Evolutionary conservation across 306 rosid genomes (phyloP), one percentile per base, ranked within the genome.

Genomic region (Trifolium fragiferum): DNA sequence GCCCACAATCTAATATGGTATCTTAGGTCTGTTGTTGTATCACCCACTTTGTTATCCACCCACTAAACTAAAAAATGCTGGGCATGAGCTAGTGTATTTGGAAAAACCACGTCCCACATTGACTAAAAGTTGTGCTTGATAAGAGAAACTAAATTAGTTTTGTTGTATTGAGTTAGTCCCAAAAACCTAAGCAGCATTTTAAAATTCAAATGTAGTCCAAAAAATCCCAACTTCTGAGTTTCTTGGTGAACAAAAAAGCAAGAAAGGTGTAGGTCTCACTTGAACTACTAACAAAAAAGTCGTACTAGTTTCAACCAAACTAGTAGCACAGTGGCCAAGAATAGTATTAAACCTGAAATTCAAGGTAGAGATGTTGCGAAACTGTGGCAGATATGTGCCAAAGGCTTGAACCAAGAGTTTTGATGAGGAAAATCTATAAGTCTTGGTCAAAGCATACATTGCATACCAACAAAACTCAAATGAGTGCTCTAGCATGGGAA

Each of bases 291-390:
- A 8, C 35, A 1, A 51, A 51, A 18, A 12, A 53, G 8, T 8
- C 5, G 12, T 53, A 19, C 27, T 14, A 27, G 66, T 13, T 30
- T 15, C 1, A 7, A 59, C 2, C 40, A 12, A n/a, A 6, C 21
- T 35, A 61, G 66, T 15, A 4, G 20, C 43, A 61, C 20, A 4
- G 21, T 11, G 7, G 13, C 16, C 21, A 61, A 32, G 19, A 41
- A 2, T 25, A 33, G 27, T 14, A 27, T 62, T 11, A 16, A 57
- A 35, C 23, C 47, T 18, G 25, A 61, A 61, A 61, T 33, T 14
- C 67, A 32, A 61, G 67, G 44, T 21, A 61, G 25, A 32, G 44
- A n/a, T 21, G 67, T 63, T 35, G 15, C 6, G 27, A 63, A 63
- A 25, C 37, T 43, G 19, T 66, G 57, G 38, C 8, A 13, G 40